Percentiles rank a stretch among this genome's conserved stretches.
phyloP scores from a whole-genome alignment of 1,139 yeast species.

The Candida sp. region DNA sequence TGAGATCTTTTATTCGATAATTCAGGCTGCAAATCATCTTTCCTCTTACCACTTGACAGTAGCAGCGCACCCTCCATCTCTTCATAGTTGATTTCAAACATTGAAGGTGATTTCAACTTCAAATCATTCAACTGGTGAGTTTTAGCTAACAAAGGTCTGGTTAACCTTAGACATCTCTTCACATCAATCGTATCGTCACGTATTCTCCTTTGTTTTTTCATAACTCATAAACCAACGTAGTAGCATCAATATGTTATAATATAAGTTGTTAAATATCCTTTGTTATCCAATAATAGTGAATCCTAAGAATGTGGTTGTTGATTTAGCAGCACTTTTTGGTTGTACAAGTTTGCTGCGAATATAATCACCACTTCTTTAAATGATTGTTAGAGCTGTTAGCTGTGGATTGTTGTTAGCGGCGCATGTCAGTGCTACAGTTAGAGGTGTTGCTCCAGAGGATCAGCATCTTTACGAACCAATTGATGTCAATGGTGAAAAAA shows the following conservation, averaged over 20 bases:
- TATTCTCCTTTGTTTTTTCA: not conserved
- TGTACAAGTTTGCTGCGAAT: too few species aligned
- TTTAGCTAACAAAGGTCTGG: conserved; percentile 36
- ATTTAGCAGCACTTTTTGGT: too few species aligned
- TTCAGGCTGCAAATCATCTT: not conserved
- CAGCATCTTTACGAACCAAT: conserved; percentile 52
- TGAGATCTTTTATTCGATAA: not conserved
- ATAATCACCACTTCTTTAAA: too few species aligned
- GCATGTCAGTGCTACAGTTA: conserved; percentile 6
- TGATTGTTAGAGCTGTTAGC: not conserved
- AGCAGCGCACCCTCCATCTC: not conserved
- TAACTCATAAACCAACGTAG: not conserved
- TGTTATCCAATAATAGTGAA: too few species aligned
- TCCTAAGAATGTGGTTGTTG: too few species aligned
- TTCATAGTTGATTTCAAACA: conserved; percentile 11
- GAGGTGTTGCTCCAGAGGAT: conserved; percentile 34
- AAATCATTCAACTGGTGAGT: conserved; percentile 31
- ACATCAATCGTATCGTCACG: not conserved
- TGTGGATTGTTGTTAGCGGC: not conserved
- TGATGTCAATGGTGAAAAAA: conserved; percentile 23
- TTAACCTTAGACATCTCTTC: conserved; percentile 29
- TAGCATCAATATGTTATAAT: not conserved
- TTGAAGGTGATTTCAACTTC: conserved; percentile 19
- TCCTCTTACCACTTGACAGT: not conserved
- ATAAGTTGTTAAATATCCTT: too few species aligned